Evolutionary conservation across 169 alveolate genomes (phyloP).

Genomic region (Toxoplasma gondii): DNA sequence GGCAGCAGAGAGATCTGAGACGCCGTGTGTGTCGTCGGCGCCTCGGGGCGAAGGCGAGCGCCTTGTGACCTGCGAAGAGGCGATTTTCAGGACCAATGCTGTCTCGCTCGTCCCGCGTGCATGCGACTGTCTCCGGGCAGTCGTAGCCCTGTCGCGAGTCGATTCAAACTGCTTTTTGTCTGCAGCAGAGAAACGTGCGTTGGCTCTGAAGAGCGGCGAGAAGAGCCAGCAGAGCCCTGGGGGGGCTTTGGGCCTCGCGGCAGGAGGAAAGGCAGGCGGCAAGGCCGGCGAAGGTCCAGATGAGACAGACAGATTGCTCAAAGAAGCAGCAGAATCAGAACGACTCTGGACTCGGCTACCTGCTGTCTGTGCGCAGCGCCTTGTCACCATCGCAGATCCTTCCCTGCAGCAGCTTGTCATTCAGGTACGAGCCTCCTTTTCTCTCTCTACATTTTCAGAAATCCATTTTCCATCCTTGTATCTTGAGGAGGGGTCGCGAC

Average conservation of each 20-base stretch:
- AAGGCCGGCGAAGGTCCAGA: neutral
- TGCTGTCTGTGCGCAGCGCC: slow-evolving; percentile 28
- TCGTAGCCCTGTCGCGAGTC: neutral
- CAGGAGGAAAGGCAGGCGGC: neutral
- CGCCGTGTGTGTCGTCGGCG: neutral
- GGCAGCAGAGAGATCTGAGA: neutral
- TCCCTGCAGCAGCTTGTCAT: slow-evolving; percentile 5
- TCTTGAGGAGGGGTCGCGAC: too few relatives aligned
- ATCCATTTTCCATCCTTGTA: too few relatives aligned
- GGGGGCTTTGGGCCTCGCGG: too few relatives aligned
- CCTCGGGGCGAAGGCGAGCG: too few relatives aligned
- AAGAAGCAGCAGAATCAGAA: neutral
- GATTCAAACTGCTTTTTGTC: neutral
- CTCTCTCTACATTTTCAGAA: too few relatives aligned
- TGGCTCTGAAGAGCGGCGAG: neutral
- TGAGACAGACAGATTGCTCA: neutral
- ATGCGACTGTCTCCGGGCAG: slow-evolving; percentile 15
- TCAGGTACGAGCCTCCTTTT: neutral
- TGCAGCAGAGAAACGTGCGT: neutral
- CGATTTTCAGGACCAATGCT: neutral
- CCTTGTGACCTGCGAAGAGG: neutral
- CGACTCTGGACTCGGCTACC: slow-evolving; percentile 3
- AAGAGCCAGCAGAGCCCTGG: too few relatives aligned
- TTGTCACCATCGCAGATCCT: slow-evolving; percentile 4
- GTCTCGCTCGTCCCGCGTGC: slow-evolving; percentile 26